A percentile compares a stretch with the other conserved stretches of the same genome.
Conservation (phyloP, 345 rosid species). For the Hibiscus tridactylites region DNA sequence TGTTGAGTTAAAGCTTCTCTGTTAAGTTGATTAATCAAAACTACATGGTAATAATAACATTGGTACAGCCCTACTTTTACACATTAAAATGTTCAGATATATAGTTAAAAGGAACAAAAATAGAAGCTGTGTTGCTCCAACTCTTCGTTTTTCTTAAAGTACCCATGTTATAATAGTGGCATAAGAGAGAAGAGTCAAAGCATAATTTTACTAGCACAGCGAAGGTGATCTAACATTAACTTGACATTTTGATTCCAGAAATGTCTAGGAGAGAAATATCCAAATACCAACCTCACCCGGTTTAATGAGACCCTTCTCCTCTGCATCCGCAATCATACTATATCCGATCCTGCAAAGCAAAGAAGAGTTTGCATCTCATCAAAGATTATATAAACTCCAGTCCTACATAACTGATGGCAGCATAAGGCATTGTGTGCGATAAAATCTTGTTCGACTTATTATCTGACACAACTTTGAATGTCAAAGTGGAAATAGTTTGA, state of each 20-base stretch:
- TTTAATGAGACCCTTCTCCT: conserved; percentile 34
- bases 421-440: not conserved
- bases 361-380: not conserved
- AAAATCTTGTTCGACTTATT: not conserved
- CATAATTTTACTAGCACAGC: not conserved
- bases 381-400: not conserved
- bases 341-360: conserved; percentile 39
- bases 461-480: not conserved
- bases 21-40: not conserved
- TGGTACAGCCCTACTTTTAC: not conserved
- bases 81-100: not conserved
- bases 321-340: not conserved
- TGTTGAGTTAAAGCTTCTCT: conserved; percentile 5
- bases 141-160: not conserved
- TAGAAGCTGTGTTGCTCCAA: not conserved
- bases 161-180: not conserved
- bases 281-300: conserved; percentile 58
- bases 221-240: not conserved
- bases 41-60: not conserved
- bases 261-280: not conserved
- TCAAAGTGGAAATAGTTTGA: not conserved
- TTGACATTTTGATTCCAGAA: not conserved
- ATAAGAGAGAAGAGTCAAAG: not conserved
- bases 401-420: not conserved
- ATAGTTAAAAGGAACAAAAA: not conserved